phyloP scores from a whole-genome alignment of 306 rosid genomes.

The Trichosanthes truncata region DNA sequence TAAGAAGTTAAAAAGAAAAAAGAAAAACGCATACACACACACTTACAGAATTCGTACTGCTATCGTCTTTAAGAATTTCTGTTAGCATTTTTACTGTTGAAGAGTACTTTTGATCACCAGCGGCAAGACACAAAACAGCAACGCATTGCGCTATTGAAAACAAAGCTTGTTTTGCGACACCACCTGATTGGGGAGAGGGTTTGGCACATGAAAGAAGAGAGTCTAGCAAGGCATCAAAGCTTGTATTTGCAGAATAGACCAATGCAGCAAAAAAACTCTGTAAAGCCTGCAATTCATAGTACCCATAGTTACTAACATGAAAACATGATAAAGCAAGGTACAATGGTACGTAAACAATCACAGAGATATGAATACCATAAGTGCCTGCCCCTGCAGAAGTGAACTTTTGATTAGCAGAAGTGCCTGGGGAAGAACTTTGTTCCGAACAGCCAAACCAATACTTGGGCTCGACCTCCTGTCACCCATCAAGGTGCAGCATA shows the following conservation, averaged over 20 bases:
- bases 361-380: constrained; percentile 43
- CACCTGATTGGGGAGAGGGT: constrained; percentile 93
- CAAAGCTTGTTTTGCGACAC: constrained; percentile 96
- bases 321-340: constrained; percentile 11
- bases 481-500: constrained; percentile 95
- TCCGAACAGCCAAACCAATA: constrained; percentile 85
- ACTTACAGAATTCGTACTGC: constrained; percentile 71
- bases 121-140: constrained; percentile 95
- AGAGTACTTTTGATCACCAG: constrained; percentile 82
- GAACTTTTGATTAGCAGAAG: constrained; percentile 80
- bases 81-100: constrained; percentile 92
- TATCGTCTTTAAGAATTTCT: constrained; percentile 73
- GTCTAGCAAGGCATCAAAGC: constrained; percentile 85
- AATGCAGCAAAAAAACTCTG: constrained; percentile 85
- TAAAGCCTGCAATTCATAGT: constrained; percentile 55
- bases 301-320: constrained; percentile 14
- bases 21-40: not conserved
- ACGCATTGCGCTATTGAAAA: constrained; percentile 94
- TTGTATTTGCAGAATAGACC: constrained; percentile 87
- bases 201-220: constrained; percentile 84
- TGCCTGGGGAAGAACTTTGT: constrained; percentile 99
- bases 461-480: constrained; percentile 83
- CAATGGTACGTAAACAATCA: not conserved
- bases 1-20: not conserved
- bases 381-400: constrained; percentile 96